These are phyloP conservation scores for Terana coerulea DNA, from an alignment of 768 basidiomycete genomes.

Conservation along the genomic window DNA sequence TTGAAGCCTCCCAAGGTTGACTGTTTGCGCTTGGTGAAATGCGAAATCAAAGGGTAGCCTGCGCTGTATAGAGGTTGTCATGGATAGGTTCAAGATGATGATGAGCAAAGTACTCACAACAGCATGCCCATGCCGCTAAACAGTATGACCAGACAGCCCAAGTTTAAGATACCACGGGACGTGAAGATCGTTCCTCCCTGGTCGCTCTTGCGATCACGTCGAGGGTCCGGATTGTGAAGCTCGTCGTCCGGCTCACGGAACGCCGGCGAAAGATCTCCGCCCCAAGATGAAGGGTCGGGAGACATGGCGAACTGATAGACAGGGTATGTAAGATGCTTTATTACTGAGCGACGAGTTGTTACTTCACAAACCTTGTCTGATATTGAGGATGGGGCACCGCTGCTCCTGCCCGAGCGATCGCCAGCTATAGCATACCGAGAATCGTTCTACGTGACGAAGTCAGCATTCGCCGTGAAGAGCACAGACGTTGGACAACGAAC, in stretches of 20 bases:
- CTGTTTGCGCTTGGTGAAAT: slow-evolving; percentile 27
- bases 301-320: slow-evolving; percentile 52
- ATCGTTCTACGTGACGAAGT: slow-evolving; percentile 17
- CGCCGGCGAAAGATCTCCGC: slow-evolving; percentile 52
- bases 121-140: slow-evolving; percentile 44
- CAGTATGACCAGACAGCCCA: slow-evolving; percentile 64
- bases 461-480: slow-evolving; percentile 2
- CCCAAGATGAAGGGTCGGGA: slow-evolving; percentile 66
- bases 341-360: neutral
- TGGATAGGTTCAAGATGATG: neutral
- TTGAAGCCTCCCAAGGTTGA: slow-evolving; percentile 40
- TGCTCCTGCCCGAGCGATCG: slow-evolving; percentile 9
- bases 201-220: slow-evolving; percentile 29
- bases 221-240: slow-evolving; percentile 61
- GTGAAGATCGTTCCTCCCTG: slow-evolving; percentile 46
- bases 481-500: neutral
- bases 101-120: slow-evolving; percentile 47
- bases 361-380: slow-evolving; percentile 16
- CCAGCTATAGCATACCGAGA: slow-evolving; percentile 12
- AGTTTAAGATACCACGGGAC: slow-evolving; percentile 62
- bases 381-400: slow-evolving; percentile 15
- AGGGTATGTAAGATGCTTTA: too few relatives aligned
- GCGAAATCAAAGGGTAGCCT: slow-evolving; percentile 41
- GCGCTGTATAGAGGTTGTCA: slow-evolving; percentile 33
- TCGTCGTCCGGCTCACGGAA: slow-evolving; percentile 65